Conservation (phyloP, 768 basidiomycete species). For the Rhodotorula kratochvilovae region DNA sequence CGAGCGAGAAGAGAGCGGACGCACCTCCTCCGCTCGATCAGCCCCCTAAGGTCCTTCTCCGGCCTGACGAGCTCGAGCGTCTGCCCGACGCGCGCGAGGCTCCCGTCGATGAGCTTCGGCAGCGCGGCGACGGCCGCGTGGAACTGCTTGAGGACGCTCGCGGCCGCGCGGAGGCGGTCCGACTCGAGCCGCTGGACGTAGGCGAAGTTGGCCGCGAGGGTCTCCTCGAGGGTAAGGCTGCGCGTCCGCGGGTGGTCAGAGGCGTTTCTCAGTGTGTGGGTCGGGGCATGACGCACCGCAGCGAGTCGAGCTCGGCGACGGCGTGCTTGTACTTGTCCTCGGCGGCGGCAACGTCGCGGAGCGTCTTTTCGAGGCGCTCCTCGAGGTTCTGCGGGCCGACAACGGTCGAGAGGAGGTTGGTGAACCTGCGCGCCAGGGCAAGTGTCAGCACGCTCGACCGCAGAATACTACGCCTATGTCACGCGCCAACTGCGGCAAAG, state of each 20-base stretch:
- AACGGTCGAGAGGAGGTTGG: constrained; percentile 21
- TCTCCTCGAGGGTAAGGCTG: constrained; percentile 34
- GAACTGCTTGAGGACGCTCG: constrained; percentile 25
- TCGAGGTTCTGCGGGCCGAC: constrained; percentile 20
- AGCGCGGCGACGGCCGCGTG: constrained; percentile 11
- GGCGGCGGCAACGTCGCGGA: constrained; percentile 8
- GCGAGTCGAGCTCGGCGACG: constrained; percentile 11
- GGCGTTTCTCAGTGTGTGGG: no score
- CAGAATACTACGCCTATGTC: no score
- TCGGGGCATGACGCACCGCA: constrained; percentile 7
- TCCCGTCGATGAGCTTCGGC: neutral
- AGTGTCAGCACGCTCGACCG: no score
- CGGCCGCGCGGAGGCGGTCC: constrained; percentile 32
- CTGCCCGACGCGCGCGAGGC: constrained; percentile 8
- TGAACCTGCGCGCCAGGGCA: constrained; percentile 27
- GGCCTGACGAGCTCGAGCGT: constrained; percentile 22
- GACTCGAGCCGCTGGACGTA: constrained; percentile 31
- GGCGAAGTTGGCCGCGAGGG: constrained; percentile 27
- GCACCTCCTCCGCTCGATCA: constrained; percentile 28
- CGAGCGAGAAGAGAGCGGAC: neutral
- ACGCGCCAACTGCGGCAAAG: no score
- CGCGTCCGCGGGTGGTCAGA: no score
- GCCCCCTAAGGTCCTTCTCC: constrained; percentile 23
- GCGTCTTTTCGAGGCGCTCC: constrained; percentile 3
- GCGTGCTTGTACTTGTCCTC: constrained; percentile 29